Conservation (phyloP, 1,139 yeast species). For the Scheffersomyces segobiensis region DNA sequence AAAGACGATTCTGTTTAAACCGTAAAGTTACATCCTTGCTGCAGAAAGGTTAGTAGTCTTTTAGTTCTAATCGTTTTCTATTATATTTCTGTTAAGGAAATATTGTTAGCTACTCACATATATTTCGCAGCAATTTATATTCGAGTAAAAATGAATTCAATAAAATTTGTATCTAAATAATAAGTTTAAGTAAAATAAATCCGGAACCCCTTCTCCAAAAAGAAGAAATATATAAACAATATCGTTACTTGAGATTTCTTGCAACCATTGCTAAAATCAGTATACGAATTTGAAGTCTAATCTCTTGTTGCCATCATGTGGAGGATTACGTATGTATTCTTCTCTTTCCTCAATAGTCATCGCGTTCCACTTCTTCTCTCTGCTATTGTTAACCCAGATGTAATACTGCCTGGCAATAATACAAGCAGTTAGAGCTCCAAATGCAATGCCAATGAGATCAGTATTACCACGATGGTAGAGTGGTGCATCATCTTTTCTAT, state of each 20-base stretch:
- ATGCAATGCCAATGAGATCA: slow-evolving; percentile 12
- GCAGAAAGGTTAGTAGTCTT: no score
- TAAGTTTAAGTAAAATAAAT: neutral
- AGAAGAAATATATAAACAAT: neutral
- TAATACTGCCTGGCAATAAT: slow-evolving; percentile 34
- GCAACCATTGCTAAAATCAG: slow-evolving; percentile 1
- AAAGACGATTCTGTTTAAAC: no score
- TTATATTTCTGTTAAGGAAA: no score
- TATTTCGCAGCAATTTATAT: no score
- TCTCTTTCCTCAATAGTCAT: slow-evolving; percentile 49
- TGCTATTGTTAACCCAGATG: slow-evolving; percentile 44
- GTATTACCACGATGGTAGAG: slow-evolving; percentile 15
- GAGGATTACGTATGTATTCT: slow-evolving; percentile 41
- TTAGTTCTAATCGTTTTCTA: no score
- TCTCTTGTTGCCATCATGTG: slow-evolving; percentile 55
- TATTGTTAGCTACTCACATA: no score
- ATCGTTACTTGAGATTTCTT: neutral
- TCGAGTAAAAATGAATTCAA: neutral
- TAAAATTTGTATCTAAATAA: no score
- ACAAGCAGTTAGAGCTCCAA: slow-evolving; percentile 12
- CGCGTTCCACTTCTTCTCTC: slow-evolving; percentile 46
- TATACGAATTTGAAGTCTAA: slow-evolving; percentile 48
- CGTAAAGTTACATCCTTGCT: no score
- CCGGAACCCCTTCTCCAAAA: no score
- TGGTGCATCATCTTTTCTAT: slow-evolving; percentile 16